phyloP scores from a whole-genome alignment of 2,329 filamentous ascomycete species.

The Aspergillus quadricinctus region DNA sequence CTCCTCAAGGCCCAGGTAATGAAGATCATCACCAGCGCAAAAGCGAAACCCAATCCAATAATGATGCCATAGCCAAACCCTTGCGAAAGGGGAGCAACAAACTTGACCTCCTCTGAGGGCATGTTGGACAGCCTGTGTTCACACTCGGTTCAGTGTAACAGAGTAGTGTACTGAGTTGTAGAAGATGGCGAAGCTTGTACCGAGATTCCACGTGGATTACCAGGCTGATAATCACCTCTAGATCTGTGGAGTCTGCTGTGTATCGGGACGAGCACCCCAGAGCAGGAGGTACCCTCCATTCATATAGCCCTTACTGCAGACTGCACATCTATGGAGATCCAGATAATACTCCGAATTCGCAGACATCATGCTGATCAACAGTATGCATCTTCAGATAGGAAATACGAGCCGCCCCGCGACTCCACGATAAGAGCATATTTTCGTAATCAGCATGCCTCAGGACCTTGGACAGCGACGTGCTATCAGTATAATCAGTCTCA shows the following conservation, averaged over 20 bases:
- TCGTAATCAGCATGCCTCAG: background rate
- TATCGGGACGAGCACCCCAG: background rate
- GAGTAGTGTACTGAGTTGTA: background rate
- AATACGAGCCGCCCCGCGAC: background rate
- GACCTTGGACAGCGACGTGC: background rate
- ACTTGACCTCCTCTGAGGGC: slow-evolving; percentile 22
- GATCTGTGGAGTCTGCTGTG: background rate
- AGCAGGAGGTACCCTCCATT: background rate
- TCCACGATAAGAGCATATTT: background rate
- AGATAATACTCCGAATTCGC: slow-evolving; percentile 16
- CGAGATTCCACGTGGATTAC: background rate
- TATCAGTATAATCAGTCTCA: background rate
- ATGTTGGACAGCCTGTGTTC: slow-evolving; percentile 7
- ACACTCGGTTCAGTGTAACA: background rate
- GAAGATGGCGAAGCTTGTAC: background rate
- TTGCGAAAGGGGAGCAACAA: slow-evolving; percentile 43
- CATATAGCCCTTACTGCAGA: slow-evolving; percentile 4
- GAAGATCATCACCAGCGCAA: slow-evolving; percentile 70
- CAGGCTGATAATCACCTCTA: background rate
- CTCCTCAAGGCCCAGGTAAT: slow-evolving; percentile 67
- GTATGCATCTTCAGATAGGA: background rate
- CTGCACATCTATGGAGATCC: background rate
- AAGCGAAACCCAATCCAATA: slow-evolving; percentile 67
- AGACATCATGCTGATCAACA: slow-evolving; percentile 7
- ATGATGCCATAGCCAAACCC: slow-evolving; percentile 75